Conservation (phyloP, 805 yeast genomes). For the Metschnikowia peoriensis region DNA sequence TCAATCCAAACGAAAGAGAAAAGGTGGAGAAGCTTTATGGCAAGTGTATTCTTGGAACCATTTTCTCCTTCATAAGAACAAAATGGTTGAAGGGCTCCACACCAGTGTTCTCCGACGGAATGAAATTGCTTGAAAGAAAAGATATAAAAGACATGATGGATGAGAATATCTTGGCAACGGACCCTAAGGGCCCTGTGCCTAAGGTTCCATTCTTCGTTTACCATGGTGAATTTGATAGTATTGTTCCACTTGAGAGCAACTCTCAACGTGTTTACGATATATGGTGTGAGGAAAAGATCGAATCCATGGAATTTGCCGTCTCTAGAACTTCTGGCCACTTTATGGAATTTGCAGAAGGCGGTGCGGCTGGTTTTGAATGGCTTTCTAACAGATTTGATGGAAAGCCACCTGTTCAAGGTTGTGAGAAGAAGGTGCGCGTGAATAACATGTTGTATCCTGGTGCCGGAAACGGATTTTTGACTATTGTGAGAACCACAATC, state of each 20-base stretch:
- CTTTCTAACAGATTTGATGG: not conserved
- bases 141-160: not conserved
- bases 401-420: not conserved
- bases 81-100: not conserved
- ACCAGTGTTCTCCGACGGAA: not conserved
- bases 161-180: not conserved
- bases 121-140: not conserved
- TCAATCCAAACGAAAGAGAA: not conserved
- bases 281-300: not conserved
- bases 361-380: not conserved
- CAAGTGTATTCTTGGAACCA: not conserved
- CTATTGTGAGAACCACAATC: too few species aligned
- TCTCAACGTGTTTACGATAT: not conserved
- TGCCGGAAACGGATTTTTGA: not conserved
- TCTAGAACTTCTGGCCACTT: not conserved
- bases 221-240: not conserved
- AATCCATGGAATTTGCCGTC: not conserved
- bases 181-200: not conserved
- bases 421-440: not conserved
- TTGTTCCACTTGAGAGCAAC: not conserved
- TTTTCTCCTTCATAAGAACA: not conserved
- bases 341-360: not conserved
- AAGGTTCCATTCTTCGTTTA: not conserved
- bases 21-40: not conserved
- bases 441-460: slow-evolving; percentile 13